phyloP scores from a whole-genome alignment of 2,329 filamentous ascomycete species.

The Davidsoniella australis region DNA sequence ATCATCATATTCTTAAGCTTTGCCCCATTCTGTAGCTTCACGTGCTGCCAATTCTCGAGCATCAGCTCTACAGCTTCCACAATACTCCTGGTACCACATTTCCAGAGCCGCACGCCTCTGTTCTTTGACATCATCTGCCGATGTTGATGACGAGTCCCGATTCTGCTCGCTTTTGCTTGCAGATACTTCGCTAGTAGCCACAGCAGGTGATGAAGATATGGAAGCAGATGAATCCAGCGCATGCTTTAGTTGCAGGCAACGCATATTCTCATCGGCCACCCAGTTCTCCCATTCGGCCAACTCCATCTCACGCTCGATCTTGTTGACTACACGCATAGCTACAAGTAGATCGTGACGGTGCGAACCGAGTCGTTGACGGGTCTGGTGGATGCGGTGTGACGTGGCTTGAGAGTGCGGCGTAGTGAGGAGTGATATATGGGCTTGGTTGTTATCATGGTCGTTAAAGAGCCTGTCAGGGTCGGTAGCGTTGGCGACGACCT shows the following conservation, averaged over 20 bases:
- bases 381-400: constrained; percentile 52
- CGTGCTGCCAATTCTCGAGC: constrained; percentile 17
- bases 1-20: no score
- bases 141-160: constrained; percentile 19
- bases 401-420: constrained; percentile 23
- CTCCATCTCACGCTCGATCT: constrained; percentile 71
- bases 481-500: constrained; percentile 37
- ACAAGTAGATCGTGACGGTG: constrained; percentile 86
- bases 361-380: constrained; percentile 64
- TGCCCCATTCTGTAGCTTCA: not conserved
- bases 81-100: constrained; percentile 36
- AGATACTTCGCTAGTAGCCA: constrained; percentile 20
- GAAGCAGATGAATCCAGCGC: not conserved
- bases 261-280: constrained; percentile 60
- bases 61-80: constrained; percentile 37
- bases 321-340: constrained; percentile 77
- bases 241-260: constrained; percentile 45
- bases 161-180: constrained; percentile 18
- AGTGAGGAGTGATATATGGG: constrained; percentile 27
- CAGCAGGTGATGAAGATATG: constrained; percentile 1
- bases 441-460: constrained; percentile 30
- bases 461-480: constrained; percentile 41
- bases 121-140: constrained; percentile 18
- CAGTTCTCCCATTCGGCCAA: constrained; percentile 86
- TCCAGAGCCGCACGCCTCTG: constrained; percentile 22